phyloP scores from a whole-genome alignment of 768 basidiomycete genomes.

The Tulasnella sp. region DNA sequence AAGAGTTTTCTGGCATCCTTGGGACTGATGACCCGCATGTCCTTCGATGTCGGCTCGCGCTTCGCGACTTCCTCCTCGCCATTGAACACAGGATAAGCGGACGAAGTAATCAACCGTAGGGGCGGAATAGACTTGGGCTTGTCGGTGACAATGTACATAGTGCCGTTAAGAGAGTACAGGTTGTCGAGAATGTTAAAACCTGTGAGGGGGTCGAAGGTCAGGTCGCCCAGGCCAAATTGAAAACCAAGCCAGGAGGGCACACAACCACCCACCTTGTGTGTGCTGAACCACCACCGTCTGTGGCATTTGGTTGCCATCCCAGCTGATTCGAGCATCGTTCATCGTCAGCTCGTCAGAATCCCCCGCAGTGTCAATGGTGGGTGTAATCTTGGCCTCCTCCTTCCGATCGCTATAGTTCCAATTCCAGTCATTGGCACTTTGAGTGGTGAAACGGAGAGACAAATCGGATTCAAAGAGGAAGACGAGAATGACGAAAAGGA shows the following conservation, averaged over 20 bases:
- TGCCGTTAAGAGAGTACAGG: constrained; percentile 29
- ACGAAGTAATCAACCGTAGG: constrained; percentile 55
- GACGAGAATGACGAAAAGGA: constrained; percentile 38
- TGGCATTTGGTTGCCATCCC: constrained; percentile 30
- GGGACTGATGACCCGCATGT: constrained; percentile 64
- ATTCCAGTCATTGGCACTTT: not conserved
- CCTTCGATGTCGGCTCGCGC: constrained; percentile 63
- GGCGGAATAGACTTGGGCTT: constrained; percentile 54
- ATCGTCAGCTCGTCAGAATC: not conserved
- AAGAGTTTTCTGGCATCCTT: constrained; percentile 55
- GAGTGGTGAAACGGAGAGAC: constrained; percentile 21
- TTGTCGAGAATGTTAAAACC: constrained; percentile 31
- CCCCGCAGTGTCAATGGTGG: not conserved
- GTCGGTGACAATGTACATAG: constrained; percentile 52
- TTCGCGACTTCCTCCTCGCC: constrained; percentile 40
- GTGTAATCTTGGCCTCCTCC: not conserved
- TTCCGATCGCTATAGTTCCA: not conserved
- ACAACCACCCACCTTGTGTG: constrained; percentile 49
- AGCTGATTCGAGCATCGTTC: not conserved
- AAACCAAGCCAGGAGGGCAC: constrained; percentile 78
- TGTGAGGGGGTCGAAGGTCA: constrained; percentile 61
- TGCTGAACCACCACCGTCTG: constrained; percentile 60
- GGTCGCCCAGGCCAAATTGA: constrained; percentile 75
- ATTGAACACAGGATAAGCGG: constrained; percentile 46
- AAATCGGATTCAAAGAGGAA: constrained; percentile 33